Evolutionary conservation across 2,329 filamentous ascomycete species (phyloP), one percentile per base, ranked within the genome.

Genomic region (Claviceps sp.): DNA sequence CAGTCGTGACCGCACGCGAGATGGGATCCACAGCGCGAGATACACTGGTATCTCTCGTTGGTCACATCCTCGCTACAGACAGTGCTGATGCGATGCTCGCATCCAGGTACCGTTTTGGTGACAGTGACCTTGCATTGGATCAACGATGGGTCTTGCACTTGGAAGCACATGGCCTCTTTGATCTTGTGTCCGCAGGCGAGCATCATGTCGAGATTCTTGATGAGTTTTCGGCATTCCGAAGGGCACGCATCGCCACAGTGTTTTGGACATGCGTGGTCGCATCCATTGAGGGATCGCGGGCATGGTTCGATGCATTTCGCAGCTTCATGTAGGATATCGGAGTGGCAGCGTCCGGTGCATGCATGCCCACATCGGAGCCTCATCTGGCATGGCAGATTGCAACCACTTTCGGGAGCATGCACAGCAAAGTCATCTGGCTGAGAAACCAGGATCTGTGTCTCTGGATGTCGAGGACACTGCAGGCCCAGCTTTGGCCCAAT

Each of bases 391-490:
- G 63, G 63, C 16, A 72, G 60, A 43, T 61, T 60, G 56, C 82
- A 86, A 0, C 83, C 83, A 42, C 81, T 81, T 61, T 87, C 82
- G 0, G 82, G 83, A 0, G 75, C 70, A 7, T 76, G 62, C 6
- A 65, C 63, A 0, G 68, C 54, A 56, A 87, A 86, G 54, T 86
- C 72, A 1, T 82, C 76, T 0, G 81, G 75, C 1, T 65, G 56
- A 0, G 71, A 72, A 1, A 80, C 77, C 1, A 59, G 17, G 11
- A 85, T 76, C 0, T 64, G 58, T 0, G 66, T 74, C 0, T 78
- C 68, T 0, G 70, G 70, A 58, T 88, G 84, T 0, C 82, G 75
- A 4, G 78, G 73, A 52, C 84, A 87, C 50, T 71, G 69, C 0
- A 87, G 68, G 17, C 74, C 70, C 1, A 87, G 62, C 0, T 57